Conservation (phyloP, 441 rosid species). For the Brassica balearica region DNA sequence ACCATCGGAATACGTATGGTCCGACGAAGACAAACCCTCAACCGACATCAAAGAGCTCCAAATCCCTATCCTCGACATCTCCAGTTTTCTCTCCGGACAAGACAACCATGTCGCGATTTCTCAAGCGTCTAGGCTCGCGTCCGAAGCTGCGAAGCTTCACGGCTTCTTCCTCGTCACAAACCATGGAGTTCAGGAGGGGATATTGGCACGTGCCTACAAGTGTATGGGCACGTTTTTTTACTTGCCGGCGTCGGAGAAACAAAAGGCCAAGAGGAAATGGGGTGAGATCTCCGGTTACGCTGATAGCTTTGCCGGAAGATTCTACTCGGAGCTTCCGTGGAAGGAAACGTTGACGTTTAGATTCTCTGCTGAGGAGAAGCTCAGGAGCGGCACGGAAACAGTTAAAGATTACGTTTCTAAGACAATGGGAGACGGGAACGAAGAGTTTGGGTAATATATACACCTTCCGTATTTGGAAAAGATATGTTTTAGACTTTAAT, state of each 20-base stretch:
- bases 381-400: background rate
- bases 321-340: slow-evolving; percentile 15
- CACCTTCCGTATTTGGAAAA: background rate
- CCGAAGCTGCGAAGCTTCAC: slow-evolving; percentile 11
- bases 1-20: slow-evolving; percentile 12
- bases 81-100: slow-evolving; percentile 2
- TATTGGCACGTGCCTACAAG: slow-evolving; percentile 3
- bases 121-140: slow-evolving; percentile 9
- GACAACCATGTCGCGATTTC: background rate
- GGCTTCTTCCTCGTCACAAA: slow-evolving; percentile 17
- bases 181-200: background rate
- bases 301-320: slow-evolving; percentile 11
- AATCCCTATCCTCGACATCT: slow-evolving; percentile 16
- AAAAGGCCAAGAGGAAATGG: slow-evolving; percentile 11
- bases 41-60: slow-evolving; percentile 17
- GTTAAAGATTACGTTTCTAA: slow-evolving; percentile 12
- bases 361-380: slow-evolving; percentile 7
- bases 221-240: slow-evolving; percentile 7
- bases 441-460: slow-evolving; percentile 10
- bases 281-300: slow-evolving; percentile 15
- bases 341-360: slow-evolving; percentile 17
- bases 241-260: slow-evolving; percentile 9
- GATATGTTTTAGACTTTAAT: too few species aligned
- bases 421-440: slow-evolving; percentile 10
- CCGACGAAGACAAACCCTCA: slow-evolving; percentile 13